Conservation (phyloP, 2,329 filamentous ascomycete species). For the Decorospora gaudefroyi region DNA sequence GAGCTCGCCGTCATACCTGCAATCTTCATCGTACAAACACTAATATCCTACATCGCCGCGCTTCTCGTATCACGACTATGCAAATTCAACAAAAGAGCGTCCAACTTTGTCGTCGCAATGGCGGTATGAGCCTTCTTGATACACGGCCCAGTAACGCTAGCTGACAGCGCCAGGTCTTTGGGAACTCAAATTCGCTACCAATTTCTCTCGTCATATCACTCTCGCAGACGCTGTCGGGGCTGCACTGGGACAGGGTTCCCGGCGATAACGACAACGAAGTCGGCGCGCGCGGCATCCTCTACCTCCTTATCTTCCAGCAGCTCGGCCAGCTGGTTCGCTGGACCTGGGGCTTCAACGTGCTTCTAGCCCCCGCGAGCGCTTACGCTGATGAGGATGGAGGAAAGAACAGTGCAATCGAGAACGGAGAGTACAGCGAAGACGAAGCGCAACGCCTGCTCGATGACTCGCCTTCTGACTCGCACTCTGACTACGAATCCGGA, state of each 20-base stretch:
- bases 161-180: constrained; percentile 69
- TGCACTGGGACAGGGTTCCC: constrained; percentile 91
- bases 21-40: constrained; percentile 87
- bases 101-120: constrained; percentile 97
- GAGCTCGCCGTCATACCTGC: constrained; percentile 94
- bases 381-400: constrained; percentile 66
- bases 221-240: constrained; percentile 84
- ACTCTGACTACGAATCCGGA: constrained; percentile 56
- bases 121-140: constrained; percentile 59
- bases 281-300: constrained; percentile 88
- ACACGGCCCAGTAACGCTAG: neutral
- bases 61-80: constrained; percentile 72
- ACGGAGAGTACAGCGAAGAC: constrained; percentile 61
- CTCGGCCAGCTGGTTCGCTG: constrained; percentile 92
- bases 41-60: constrained; percentile 82
- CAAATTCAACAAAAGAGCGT: constrained; percentile 79
- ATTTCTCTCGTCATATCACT: constrained; percentile 95
- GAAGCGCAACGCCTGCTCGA: constrained; percentile 48
- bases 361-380: constrained; percentile 81
- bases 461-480: constrained; percentile 50
- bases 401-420: constrained; percentile 48
- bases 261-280: constrained; percentile 96
- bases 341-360: constrained; percentile 97
- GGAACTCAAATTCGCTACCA: constrained; percentile 96
- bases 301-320: constrained; percentile 96